Conservation (phyloP, 192 early-diverging fungal species). For the Geranomyces michiganensis region DNA sequence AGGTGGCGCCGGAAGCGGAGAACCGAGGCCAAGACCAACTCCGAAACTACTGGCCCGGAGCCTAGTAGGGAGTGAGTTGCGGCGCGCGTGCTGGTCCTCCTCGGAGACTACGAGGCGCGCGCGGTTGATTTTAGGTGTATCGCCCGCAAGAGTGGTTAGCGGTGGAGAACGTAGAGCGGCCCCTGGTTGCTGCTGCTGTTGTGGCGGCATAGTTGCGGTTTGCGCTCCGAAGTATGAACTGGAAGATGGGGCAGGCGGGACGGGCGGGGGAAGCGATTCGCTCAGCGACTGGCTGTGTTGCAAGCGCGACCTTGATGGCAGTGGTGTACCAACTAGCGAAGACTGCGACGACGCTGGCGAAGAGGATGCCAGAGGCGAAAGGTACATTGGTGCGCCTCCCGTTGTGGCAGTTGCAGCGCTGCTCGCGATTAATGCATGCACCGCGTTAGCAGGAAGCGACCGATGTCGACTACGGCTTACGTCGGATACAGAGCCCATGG, state of each 20-base stretch:
- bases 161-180: slow-evolving; percentile 9
- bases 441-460: slow-evolving; percentile 40
- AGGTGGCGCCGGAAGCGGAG: neutral
- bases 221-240: neutral
- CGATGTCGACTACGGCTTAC: slow-evolving; percentile 42
- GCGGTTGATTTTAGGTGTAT: slow-evolving; percentile 21
- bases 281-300: slow-evolving; percentile 3
- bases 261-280: slow-evolving; percentile 11
- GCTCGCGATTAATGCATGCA: neutral
- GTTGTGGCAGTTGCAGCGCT: slow-evolving; percentile 1
- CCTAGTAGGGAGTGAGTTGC: slow-evolving; percentile 48
- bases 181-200: no score
- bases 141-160: slow-evolving; percentile 25
- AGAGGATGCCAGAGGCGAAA: neutral
- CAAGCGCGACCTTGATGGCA: neutral
- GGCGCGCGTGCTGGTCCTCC: slow-evolving; percentile 21
- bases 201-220: neutral
- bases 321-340: neutral
- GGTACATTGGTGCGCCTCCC: neutral
- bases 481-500: slow-evolving; percentile 30
- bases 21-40: neutral
- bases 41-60: slow-evolving; percentile 45
- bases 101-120: slow-evolving; percentile 13
- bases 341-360: neutral
- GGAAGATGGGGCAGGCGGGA: neutral